Conservation (phyloP, 179 eudicot genomes). For the Spergularia azorica region DNA sequence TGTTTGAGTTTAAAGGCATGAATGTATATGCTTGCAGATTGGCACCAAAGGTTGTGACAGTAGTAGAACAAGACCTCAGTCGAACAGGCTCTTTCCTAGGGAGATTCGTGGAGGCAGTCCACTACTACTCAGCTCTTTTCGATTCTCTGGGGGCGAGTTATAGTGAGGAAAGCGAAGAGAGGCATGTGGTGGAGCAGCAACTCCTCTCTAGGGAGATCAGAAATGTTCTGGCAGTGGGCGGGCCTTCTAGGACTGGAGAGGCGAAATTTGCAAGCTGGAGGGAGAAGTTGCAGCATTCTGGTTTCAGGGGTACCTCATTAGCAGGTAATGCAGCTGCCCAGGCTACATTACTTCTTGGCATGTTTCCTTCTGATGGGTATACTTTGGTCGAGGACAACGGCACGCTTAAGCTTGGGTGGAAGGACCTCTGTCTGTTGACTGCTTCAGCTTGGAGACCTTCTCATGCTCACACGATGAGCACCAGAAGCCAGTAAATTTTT, state of each 20-base stretch:
- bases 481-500: slow-evolving; percentile 32
- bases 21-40: slow-evolving; percentile 48
- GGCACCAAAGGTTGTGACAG: slow-evolving; percentile 92
- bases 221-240: slow-evolving; percentile 77
- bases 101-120: slow-evolving; percentile 93
- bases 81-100: slow-evolving; percentile 90
- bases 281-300: slow-evolving; percentile 78
- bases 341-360: slow-evolving; percentile 85
- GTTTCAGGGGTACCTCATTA: slow-evolving; percentile 74
- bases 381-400: slow-evolving; percentile 90
- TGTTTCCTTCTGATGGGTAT: slow-evolving; percentile 95
- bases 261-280: slow-evolving; percentile 84
- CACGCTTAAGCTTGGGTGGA: slow-evolving; percentile 93
- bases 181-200: slow-evolving; percentile 94
- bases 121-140: slow-evolving; percentile 93
- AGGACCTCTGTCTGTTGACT: slow-evolving; percentile 86
- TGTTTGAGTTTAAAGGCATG: slow-evolving; percentile 1
- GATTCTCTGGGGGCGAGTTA: slow-evolving; percentile 94
- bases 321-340: slow-evolving; percentile 95
- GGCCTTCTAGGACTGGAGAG: slow-evolving; percentile 73
- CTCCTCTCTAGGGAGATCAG: slow-evolving; percentile 80
- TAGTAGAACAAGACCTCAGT: slow-evolving; percentile 95
- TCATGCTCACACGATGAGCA: slow-evolving; percentile 37
- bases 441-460: slow-evolving; percentile 96
- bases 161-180: slow-evolving; percentile 87